These are phyloP conservation scores for Scedosporium aurantiacum DNA, from an alignment of 2,329 filamentous ascomycete species.

Conservation along the genomic window DNA sequence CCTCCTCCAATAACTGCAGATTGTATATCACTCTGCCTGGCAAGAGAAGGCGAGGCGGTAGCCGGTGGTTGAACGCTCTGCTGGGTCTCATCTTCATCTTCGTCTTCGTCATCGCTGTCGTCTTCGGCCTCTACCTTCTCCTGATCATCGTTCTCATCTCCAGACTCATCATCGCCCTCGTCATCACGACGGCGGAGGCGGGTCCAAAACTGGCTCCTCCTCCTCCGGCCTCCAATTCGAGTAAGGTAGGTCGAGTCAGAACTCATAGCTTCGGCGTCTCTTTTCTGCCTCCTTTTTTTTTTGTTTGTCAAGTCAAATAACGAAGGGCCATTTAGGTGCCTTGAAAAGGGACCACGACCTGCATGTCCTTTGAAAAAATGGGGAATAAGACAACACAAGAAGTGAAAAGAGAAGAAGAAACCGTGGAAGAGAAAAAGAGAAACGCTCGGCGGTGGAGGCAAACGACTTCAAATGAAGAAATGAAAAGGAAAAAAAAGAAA, in stretches of 20 bases:
- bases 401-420: background rate
- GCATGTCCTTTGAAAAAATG: slow-evolving; percentile 8
- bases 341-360: background rate
- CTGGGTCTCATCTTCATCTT: background rate
- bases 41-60: background rate
- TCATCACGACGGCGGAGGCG: background rate
- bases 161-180: background rate
- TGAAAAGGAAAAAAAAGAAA: background rate
- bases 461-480: slow-evolving; percentile 5
- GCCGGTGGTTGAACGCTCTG: background rate
- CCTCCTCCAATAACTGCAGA: background rate
- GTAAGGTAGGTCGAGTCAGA: background rate
- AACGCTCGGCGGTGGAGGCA: background rate
- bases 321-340: background rate
- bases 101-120: background rate
- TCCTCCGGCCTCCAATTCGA: background rate
- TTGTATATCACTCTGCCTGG: background rate
- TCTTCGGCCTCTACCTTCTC: background rate
- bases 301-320: background rate
- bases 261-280: background rate
- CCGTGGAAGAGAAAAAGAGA: background rate
- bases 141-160: slow-evolving; percentile 6
- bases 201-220: background rate
- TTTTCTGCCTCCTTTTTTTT: background rate
- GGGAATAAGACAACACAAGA: background rate